Conservation (phyloP, 257 asterid genomes). For the Solanum habrochaites region DNA sequence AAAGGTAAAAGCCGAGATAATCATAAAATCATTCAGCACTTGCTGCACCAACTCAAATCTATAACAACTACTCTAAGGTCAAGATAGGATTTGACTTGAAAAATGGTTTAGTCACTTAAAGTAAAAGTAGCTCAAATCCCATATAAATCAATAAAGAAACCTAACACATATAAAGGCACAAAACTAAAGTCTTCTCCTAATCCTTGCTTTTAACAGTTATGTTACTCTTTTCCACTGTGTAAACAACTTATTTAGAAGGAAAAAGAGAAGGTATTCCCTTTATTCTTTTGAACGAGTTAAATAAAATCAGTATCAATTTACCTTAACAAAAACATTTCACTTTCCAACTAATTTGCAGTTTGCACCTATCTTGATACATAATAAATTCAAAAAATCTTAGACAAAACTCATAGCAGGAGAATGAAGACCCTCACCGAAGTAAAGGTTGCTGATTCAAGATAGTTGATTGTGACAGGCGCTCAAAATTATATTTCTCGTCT, state of each 20-base stretch:
- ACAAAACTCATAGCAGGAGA: background rate
- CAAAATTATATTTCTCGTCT: conserved; percentile 93
- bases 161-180: background rate
- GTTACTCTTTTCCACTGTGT: background rate
- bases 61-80: background rate
- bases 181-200: background rate
- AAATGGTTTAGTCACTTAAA: background rate
- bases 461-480: conserved; percentile 71
- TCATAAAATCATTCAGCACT: background rate
- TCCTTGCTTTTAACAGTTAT: background rate
- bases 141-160: background rate
- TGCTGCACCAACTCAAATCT: background rate
- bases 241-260: background rate
- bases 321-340: background rate
- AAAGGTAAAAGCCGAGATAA: background rate
- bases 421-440: conserved; percentile 46
- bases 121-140: background rate
- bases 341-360: background rate
- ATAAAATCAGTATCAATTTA: background rate
- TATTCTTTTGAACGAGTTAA: background rate
- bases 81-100: background rate
- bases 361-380: background rate
- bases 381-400: background rate
- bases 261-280: background rate
- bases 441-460: conserved; percentile 93